Percentiles rank a stretch among this genome's conserved stretches.
Conservation (phyloP, 2,329 filamentous ascomycete genomes). For the Nemania sp. region DNA sequence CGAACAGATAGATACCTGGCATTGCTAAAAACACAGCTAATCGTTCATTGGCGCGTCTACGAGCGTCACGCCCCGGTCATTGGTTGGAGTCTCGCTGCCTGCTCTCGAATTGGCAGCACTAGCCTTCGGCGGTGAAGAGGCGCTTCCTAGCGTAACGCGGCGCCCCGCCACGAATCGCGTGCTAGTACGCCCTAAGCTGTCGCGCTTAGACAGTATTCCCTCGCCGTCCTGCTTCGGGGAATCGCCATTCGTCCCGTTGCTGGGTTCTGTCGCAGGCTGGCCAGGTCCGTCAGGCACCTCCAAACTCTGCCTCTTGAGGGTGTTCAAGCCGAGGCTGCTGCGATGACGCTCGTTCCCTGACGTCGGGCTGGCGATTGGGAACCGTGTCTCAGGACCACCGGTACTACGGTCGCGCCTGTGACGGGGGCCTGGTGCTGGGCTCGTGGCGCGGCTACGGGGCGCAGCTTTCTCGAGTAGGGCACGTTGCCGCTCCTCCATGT, state of each 20-base stretch:
- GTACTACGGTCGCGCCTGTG: slow-evolving; percentile 84
- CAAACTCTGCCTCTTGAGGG: slow-evolving; percentile 69
- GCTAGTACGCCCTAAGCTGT: slow-evolving; percentile 62
- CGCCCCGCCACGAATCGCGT: slow-evolving; percentile 58
- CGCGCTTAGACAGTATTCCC: slow-evolving; percentile 62
- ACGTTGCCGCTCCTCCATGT: slow-evolving; percentile 91
- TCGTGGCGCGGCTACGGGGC: slow-evolving; percentile 70
- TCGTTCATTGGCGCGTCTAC: slow-evolving; percentile 59
- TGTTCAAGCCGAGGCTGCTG: slow-evolving; percentile 48
- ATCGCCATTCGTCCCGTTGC: slow-evolving; percentile 49
- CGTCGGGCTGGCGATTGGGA: slow-evolving; percentile 76
- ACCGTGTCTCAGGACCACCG: slow-evolving; percentile 74
- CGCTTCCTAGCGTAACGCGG: slow-evolving; percentile 46
- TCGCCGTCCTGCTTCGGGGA: slow-evolving; percentile 54
- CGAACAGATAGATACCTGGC: not conserved
- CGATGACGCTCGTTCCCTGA: slow-evolving; percentile 57
- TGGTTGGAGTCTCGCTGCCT: slow-evolving; percentile 32
- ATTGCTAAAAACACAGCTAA: slow-evolving; percentile 35
- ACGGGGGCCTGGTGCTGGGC: slow-evolving; percentile 66
- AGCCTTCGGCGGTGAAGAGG: slow-evolving; percentile 38
- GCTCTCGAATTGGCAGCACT: slow-evolving; percentile 30
- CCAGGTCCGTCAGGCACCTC: slow-evolving; percentile 74
- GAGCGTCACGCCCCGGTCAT: slow-evolving; percentile 53
- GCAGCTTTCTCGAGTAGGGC: slow-evolving; percentile 73
- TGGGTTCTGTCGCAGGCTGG: slow-evolving; percentile 46